phyloP scores from a whole-genome alignment of 2,329 filamentous ascomycete species.

The Hypoxylon sp. region DNA sequence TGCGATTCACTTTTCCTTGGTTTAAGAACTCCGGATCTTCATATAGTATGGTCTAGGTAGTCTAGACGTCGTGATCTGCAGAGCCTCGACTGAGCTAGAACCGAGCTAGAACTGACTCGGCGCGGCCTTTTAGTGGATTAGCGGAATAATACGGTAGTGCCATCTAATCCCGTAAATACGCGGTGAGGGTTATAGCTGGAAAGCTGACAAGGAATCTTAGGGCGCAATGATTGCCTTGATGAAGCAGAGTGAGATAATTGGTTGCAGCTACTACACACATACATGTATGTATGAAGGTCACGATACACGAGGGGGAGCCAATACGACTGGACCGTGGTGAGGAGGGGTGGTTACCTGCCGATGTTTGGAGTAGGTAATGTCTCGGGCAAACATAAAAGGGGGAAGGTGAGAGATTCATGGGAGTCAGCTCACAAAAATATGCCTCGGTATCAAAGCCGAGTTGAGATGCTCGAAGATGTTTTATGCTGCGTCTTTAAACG shows the following conservation, averaged over 20 bases:
- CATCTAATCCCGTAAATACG: conserved; percentile 1
- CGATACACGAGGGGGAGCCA: conserved; percentile 12
- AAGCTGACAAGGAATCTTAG: conserved; percentile 22
- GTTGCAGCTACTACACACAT: background rate
- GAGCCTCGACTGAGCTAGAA: conserved; percentile 47
- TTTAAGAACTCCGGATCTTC: conserved; percentile 18
- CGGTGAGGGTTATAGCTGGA: background rate
- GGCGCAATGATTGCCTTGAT: conserved; percentile 9
- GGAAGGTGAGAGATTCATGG: background rate
- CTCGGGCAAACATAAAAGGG: background rate
- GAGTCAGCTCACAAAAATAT: background rate
- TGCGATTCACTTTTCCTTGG: conserved; percentile 8
- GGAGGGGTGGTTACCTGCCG: conserved; percentile 4
- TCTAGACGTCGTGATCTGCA: conserved; percentile 44
- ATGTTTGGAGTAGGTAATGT: conserved; percentile 7
- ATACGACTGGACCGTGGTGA: conserved; percentile 15
- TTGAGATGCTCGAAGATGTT: background rate
- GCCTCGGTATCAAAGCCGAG: background rate
- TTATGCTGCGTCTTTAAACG: background rate
- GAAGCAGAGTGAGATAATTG: conserved; percentile 4
- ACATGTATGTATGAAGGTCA: conserved; percentile 1
- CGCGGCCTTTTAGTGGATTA: conserved; percentile 29
- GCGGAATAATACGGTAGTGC: conserved; percentile 8
- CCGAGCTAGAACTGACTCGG: conserved; percentile 43
- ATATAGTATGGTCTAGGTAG: conserved; percentile 17